Evolutionary conservation across 2,329 filamentous ascomycete species (phyloP), one percentile per base, ranked within the genome.

Genomic region (Onygena corvina): DNA sequence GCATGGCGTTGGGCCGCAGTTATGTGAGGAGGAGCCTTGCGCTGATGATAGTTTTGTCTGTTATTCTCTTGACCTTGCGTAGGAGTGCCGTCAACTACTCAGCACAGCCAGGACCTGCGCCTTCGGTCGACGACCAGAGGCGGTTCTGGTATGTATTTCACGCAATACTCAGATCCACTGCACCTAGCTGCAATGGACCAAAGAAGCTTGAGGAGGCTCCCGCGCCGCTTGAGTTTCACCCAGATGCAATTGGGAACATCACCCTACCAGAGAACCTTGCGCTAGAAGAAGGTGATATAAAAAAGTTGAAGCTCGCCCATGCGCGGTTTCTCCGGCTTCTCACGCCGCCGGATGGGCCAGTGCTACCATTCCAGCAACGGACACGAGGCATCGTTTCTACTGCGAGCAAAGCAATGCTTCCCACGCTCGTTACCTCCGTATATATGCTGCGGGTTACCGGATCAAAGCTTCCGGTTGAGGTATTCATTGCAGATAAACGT

Each of bases 391-490:
- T 56, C 18, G 53, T 53, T 9, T 51, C 54, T 1, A 56, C 54
- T 6, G 53, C 53, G 4, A 52, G 54, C 16, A 52, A 59, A 2
- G 47, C 55, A 3, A 61, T 61, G 42, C 56, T 64, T 18, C 60
- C 64, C 2, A 59, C 61, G n/a, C 55, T 67, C 11, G 55, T 64
- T 12, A 59, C 61, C 1, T 62, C 61, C 2, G 51, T 68, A 12
- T 58, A 59, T 14, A 65, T 68, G 61, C 54, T 68, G 8, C 58
- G 66, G 2, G 53, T 60, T 14, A 60, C 61, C 6, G 63, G 64
- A 2, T 63, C 60, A 12, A 57, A 49, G 1, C 50, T 68, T 3
- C 66, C 66, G 0, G 61, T 68, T n/a, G 64, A 69, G 53, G 58
- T 68, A 16, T 67, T 64, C 46, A 46, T 66, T 16, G 56, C 57